Percentiles rank a stretch among this genome's conserved stretches.
phyloP scores from a whole-genome alignment of 768 basidiomycete species.

The Russula sp. region DNA sequence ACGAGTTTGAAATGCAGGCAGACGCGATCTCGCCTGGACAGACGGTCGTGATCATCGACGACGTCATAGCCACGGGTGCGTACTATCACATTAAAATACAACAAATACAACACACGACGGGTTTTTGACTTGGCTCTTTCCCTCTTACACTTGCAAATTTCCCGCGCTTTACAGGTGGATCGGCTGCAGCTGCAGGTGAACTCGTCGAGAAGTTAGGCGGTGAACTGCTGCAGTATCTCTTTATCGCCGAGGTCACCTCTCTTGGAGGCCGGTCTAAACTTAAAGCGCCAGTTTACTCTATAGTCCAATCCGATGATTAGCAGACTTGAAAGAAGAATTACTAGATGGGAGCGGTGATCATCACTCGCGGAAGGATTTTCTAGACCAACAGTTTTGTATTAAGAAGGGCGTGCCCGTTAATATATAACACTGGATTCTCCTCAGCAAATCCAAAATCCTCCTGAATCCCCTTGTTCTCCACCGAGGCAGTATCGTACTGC shows the following conservation, averaged over 20 bases:
- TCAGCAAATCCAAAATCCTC: slow-evolving; percentile 33
- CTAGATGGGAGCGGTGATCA: not conserved
- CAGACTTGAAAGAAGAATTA: not conserved
- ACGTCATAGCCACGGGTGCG: slow-evolving; percentile 92
- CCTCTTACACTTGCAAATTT: not conserved
- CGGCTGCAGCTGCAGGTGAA: slow-evolving; percentile 88
- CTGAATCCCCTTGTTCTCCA: slow-evolving; percentile 31
- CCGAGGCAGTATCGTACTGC: slow-evolving; percentile 16
- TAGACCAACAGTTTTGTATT: slow-evolving; percentile 71
- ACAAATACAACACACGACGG: not conserved
- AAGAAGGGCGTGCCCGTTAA: slow-evolving; percentile 71
- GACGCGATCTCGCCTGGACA: slow-evolving; percentile 81
- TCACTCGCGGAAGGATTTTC: slow-evolving; percentile 12
- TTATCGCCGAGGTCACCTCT: slow-evolving; percentile 82
- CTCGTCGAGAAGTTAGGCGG: slow-evolving; percentile 82
- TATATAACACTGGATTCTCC: slow-evolving; percentile 56
- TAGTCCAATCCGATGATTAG: slow-evolving; percentile 71
- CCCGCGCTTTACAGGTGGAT: slow-evolving; percentile 60
- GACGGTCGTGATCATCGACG: slow-evolving; percentile 85
- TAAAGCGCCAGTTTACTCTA: slow-evolving; percentile 84
- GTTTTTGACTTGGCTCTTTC: not conserved
- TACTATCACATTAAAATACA: too few relatives aligned
- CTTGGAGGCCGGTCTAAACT: slow-evolving; percentile 74
- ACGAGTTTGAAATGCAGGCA: slow-evolving; percentile 93
- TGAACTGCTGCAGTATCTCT: slow-evolving; percentile 87